Evolutionary conservation across 345 rosid species (phyloP).

Genomic region (Citrus hindsii): DNA sequence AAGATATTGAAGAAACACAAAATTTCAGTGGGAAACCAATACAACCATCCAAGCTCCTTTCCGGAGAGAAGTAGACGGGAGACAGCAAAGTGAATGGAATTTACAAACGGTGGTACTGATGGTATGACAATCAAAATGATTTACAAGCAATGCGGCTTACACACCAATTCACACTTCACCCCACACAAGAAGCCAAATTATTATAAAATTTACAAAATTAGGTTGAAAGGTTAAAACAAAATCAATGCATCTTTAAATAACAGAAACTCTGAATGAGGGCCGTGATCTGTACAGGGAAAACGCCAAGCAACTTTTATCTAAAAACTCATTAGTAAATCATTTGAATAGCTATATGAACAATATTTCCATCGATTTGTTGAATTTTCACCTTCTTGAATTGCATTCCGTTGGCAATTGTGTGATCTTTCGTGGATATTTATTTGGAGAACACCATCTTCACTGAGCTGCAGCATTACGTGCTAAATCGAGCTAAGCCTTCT

Average conservation of each 20-base stretch:
- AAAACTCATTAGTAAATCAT: not conserved
- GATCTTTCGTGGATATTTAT: not conserved
- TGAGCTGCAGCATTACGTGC: not conserved
- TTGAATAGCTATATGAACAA: not conserved
- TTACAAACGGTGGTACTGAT: not conserved
- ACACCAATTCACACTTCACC: not conserved
- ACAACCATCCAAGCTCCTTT: not conserved
- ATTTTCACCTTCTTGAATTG: not conserved
- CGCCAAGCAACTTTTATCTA: not conserved
- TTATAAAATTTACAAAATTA: not conserved
- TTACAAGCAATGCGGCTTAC: not conserved
- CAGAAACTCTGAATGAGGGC: not conserved
- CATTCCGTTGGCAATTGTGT: not conserved
- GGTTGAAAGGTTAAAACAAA: not conserved
- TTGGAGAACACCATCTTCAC: not conserved
- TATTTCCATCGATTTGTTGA: not conserved
- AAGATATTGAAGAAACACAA: not conserved
- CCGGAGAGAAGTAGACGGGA: not conserved
- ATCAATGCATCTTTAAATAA: not conserved
- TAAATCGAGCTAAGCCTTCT: conserved; percentile 1
- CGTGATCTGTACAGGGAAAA: not conserved
- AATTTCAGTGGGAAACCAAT: not conserved
- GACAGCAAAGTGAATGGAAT: not conserved
- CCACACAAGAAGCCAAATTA: too few species aligned
- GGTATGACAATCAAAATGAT: not conserved